Evolutionary conservation across 768 basidiomycete species (phyloP), one percentile per base, ranked within the genome.

Genomic region (Termitomyces sp.): DNA sequence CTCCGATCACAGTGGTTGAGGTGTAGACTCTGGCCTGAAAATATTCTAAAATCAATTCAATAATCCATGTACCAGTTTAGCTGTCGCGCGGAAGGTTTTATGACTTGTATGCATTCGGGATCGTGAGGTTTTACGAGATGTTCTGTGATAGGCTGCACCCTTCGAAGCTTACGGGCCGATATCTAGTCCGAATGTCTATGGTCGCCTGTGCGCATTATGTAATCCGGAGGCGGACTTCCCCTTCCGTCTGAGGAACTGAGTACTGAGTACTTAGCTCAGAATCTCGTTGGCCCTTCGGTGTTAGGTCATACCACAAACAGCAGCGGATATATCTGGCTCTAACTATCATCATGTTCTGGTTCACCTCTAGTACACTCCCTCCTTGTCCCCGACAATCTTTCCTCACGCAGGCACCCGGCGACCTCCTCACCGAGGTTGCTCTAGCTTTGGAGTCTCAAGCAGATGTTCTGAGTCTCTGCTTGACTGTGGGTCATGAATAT

Each of bases 351-450:
- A 63, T 63, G 63, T 51, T 61, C 52, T 59, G 56, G 56, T 23
- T 30, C n/a, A 14, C 19, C 12, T 17, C 27, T 46, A 48, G 27
- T 8, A 10, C 57, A 23, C 16, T 50, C 25, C 41, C 44, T 23
- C 9, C 30, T 27, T 23, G 32, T 45, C 46, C 34, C 16, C 28
- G 52, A 27, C 41, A 41, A 51, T 59, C 57, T 17, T 34, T 23
- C 3, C 39, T 60, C 10, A 44, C n/a, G 14, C 42, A 56, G n/a
- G 42, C 68, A 8, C 88, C 88, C 0, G 76, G 75, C 32, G 89
- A 91, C 67, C 66, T 90, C 44, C 73, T 89, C 42, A 78, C 88
- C 43, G 86, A 89, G 66, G 79, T 90, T 49, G 81, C 86, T 0
- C 67, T 68, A 25, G 76, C 77, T 64, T 68, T 89, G 42, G 72